phyloP scores from a whole-genome alignment of 257 asterid genomes.

The Solanum virginianum region DNA sequence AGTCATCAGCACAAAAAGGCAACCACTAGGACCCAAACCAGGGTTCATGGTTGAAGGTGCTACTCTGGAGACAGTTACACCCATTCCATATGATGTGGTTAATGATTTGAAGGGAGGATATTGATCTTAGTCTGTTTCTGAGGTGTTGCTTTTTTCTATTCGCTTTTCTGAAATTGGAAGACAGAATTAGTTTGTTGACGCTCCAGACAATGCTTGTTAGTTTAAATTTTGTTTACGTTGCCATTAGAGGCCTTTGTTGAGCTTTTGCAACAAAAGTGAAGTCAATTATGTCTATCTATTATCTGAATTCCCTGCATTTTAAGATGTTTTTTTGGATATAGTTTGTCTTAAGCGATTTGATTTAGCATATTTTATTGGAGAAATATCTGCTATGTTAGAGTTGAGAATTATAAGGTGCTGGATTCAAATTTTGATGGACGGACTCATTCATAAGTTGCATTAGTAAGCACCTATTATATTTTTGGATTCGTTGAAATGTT shows the following conservation, averaged over 20 bases:
- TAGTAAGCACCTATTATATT: background rate
- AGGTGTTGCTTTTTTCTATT: background rate
- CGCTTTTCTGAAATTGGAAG: background rate
- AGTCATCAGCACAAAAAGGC: slow-evolving; percentile 68
- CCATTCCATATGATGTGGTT: slow-evolving; percentile 87
- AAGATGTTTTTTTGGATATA: background rate
- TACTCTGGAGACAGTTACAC: slow-evolving; percentile 72
- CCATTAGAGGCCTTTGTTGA: background rate
- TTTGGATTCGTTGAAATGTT: background rate
- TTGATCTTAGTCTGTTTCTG: background rate
- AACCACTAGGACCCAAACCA: slow-evolving; percentile 72
- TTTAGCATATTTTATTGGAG: background rate
- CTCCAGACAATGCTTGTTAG: background rate
- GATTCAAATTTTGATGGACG: background rate
- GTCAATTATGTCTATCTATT: background rate
- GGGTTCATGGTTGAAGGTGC: slow-evolving; percentile 77
- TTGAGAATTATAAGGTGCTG: background rate
- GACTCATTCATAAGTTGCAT: background rate
- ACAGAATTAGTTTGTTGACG: background rate
- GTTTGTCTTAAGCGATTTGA: background rate
- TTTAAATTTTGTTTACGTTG: background rate
- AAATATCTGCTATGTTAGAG: background rate
- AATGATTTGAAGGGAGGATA: slow-evolving; percentile 96
- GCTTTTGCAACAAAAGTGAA: background rate
- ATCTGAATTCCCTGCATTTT: background rate